A percentile compares a stretch with the other conserved stretches of the same genome.
These are phyloP conservation scores for Phyllosticta citrichinensis DNA, from an alignment of 2,329 filamentous ascomycete genomes.

Conservation along the genomic window DNA sequence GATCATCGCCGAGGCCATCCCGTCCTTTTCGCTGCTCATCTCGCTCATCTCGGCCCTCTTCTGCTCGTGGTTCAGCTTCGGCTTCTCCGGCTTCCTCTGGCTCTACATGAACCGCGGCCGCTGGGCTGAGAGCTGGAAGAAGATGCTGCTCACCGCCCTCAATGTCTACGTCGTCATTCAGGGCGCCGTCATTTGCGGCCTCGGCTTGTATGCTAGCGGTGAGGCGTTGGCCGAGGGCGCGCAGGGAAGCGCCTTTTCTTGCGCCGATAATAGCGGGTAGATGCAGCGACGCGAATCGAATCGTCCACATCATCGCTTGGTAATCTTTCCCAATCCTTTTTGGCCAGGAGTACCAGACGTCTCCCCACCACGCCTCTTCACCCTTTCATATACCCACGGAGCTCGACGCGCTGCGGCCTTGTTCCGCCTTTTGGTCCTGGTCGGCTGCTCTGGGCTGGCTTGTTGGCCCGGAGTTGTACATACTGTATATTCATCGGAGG, in stretches of 20 bases:
- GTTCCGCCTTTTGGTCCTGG: too few species aligned
- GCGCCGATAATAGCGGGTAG: conserved; percentile 18
- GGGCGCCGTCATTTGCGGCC: conserved; percentile 18
- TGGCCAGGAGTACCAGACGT: too few species aligned
- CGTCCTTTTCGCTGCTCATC: conserved; percentile 58
- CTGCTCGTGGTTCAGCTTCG: conserved; percentile 56
- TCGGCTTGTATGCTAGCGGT: conserved; percentile 21
- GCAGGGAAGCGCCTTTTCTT: conserved; percentile 21
- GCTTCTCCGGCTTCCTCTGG: conserved; percentile 37
- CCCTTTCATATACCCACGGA: too few species aligned
- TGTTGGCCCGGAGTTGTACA: too few species aligned
- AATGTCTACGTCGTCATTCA: conserved; percentile 34
- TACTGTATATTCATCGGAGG: too few species aligned
- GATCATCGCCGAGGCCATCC: conserved; percentile 60
- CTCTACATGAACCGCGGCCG: conserved; percentile 37
- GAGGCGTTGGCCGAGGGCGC: conserved; percentile 16
- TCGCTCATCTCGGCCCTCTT: conserved; percentile 52
- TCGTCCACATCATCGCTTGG: too few species aligned
- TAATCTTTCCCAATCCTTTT: too few species aligned
- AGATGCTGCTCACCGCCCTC: conserved; percentile 34
- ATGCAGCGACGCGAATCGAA: too few species aligned
- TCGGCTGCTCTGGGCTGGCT: too few species aligned
- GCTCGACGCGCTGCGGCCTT: too few species aligned
- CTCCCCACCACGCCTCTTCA: too few species aligned
- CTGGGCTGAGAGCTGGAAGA: conserved; percentile 29